phyloP scores from a whole-genome alignment of 257 asterid species.

The Forsythia suspensa region DNA sequence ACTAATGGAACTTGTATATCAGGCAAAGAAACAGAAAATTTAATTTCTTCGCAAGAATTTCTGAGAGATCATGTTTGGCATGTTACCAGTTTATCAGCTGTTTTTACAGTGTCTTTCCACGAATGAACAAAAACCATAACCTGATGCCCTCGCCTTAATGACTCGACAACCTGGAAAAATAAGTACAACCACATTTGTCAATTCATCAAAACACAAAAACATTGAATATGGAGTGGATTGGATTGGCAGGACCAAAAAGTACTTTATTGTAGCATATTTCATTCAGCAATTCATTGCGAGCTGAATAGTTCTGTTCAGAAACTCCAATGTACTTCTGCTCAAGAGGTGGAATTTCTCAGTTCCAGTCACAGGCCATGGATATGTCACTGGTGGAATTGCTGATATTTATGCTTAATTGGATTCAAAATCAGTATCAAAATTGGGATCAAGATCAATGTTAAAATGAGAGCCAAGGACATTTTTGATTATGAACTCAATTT shows the following conservation, averaged over 20 bases:
- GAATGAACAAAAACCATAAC: constrained; percentile 99
- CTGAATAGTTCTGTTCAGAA: constrained; percentile 71
- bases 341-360: too few relatives aligned
- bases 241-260: constrained; percentile 20
- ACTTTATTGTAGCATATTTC: constrained; percentile 95
- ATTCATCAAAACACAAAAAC: constrained; percentile 8
- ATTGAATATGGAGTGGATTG: constrained; percentile 13
- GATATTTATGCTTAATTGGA: too few relatives aligned
- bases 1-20: neutral
- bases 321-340: constrained; percentile 95
- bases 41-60: constrained; percentile 1
- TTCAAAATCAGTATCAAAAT: too few relatives aligned
- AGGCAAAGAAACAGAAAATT: neutral
- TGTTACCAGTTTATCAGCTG: constrained; percentile 90
- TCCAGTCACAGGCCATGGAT: too few relatives aligned
- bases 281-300: constrained; percentile 79
- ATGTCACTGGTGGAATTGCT: too few relatives aligned
- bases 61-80: constrained; percentile 3
- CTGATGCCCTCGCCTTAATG: constrained; percentile 86
- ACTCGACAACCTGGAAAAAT: constrained; percentile 69
- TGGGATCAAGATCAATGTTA: too few relatives aligned
- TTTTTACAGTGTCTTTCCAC: constrained; percentile 94
- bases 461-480: too few relatives aligned
- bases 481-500: too few relatives aligned
- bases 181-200: constrained; percentile 18